phyloP scores from a whole-genome alignment of 371 early-diverging fungal species.

The Parasitella parasitica region DNA sequence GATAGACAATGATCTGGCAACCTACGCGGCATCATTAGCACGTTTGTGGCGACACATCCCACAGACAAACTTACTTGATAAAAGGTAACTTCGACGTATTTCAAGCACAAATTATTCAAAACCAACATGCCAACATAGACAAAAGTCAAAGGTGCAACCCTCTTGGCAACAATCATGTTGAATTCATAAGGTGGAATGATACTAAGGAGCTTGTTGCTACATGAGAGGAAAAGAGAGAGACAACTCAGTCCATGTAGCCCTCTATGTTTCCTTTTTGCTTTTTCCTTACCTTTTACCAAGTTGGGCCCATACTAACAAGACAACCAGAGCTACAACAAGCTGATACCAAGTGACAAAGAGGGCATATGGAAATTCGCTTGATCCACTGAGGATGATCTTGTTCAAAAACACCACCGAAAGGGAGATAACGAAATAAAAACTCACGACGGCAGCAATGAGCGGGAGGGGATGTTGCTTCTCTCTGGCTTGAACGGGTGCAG shows the following conservation, averaged over 20 bases:
- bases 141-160: conserved; percentile 65
- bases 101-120: conserved; percentile 69
- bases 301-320: conserved; percentile 61
- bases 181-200: conserved; percentile 75
- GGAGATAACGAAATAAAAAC: conserved; percentile 70
- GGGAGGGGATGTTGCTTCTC: conserved; percentile 51
- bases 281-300: conserved; percentile 57
- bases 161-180: conserved; percentile 51
- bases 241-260: neutral
- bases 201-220: conserved; percentile 55
- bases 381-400: conserved; percentile 69
- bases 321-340: conserved; percentile 61
- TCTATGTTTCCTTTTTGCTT: neutral
- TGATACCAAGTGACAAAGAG: conserved; percentile 73
- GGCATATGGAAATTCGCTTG: conserved; percentile 66
- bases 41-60: neutral
- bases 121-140: conserved; percentile 75
- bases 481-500: conserved; percentile 49
- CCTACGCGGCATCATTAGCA: conserved; percentile 26
- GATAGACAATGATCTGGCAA: conserved; percentile 72
- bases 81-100: conserved; percentile 72
- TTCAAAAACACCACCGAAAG: conserved; percentile 76
- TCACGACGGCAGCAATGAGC: conserved; percentile 58
- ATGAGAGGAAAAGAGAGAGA: no score
- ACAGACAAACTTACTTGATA: conserved; percentile 53